phyloP scores from a whole-genome alignment of 306 rosid genomes.

The Trifolium repens region DNA sequence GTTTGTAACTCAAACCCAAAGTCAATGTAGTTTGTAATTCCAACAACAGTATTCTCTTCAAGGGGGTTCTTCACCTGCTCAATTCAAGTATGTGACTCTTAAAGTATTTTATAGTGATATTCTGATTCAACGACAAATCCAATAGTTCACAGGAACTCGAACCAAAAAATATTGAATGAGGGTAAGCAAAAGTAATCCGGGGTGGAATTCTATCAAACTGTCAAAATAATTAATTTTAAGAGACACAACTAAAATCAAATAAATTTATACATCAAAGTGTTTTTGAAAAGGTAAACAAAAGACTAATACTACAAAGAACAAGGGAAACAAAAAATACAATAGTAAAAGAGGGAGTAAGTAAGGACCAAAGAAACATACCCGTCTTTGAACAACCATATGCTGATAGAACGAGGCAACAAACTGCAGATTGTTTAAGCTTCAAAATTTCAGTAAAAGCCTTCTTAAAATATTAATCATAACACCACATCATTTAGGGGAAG shows the following conservation, averaged over 20 bases:
- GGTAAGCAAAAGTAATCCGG: conserved; percentile 3
- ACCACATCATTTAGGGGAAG: conserved; percentile 18
- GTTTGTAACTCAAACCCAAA: conserved; percentile 92
- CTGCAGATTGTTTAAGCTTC: conserved; percentile 58
- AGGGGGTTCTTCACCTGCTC: conserved; percentile 91
- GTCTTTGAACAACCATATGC: conserved; percentile 95
- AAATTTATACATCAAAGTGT: conserved; percentile 1
- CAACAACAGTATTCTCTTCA: conserved; percentile 79
- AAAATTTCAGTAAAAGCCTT: conserved; percentile 41
- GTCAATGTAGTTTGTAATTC: conserved; percentile 94
- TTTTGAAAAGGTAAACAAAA: conserved; percentile 24
- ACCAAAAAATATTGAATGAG: conserved; percentile 10
- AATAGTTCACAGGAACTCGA: conserved; percentile 7
- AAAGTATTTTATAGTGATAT: conserved; percentile 29
- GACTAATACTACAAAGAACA: conserved; percentile 7
- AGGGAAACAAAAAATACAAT: conserved; percentile 16
- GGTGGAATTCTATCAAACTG: conserved; percentile 24
- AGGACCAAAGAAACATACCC: conserved; percentile 60
- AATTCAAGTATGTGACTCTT: conserved; percentile 44
- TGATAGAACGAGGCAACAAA: conserved; percentile 95
- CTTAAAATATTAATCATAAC: conserved; percentile 30
- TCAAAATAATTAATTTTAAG: not conserved
- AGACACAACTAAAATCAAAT: conserved; percentile 5
- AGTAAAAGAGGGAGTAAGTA: conserved; percentile 22
- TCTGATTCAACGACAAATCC: conserved; percentile 10